Percentiles rank a stretch among this genome's conserved stretches.
Evolutionary conservation across 192 early-diverging fungal genomes (phyloP).

Genomic region (Rhizophagus sp.): DNA sequence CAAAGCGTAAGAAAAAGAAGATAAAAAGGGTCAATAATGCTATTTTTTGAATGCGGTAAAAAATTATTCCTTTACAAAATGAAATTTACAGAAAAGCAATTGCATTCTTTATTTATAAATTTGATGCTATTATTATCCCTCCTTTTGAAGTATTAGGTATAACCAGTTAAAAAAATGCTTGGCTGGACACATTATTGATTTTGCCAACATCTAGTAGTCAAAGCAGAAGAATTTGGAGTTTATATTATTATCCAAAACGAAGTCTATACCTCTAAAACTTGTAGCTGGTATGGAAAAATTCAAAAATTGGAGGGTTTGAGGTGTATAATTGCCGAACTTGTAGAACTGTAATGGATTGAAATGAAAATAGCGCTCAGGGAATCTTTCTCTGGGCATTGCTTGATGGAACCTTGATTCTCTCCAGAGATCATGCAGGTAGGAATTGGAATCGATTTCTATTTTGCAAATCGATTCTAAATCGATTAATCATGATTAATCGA

Average conservation of each 20-base stretch:
- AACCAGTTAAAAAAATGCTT: conserved; percentile 6
- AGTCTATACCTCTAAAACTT: conserved; percentile 1
- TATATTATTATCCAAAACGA: too few relatives aligned
- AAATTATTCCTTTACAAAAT: neutral
- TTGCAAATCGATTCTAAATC: too few relatives aligned
- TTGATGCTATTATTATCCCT: too few relatives aligned
- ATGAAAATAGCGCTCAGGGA: too few relatives aligned
- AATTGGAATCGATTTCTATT: too few relatives aligned
- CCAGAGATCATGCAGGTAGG: too few relatives aligned
- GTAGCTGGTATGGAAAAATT: neutral
- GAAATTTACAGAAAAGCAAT: conserved; percentile 8
- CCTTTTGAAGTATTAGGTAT: conserved; percentile 8
- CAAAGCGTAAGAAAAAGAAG: conserved; percentile 17
- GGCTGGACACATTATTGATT: neutral
- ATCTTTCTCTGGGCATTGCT: too few relatives aligned
- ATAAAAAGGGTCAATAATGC: neutral
- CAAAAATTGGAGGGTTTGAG: too few relatives aligned
- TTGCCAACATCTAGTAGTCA: neutral
- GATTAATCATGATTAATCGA: too few relatives aligned
- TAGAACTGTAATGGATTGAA: too few relatives aligned
- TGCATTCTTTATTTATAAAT: neutral
- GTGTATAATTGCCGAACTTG: too few relatives aligned
- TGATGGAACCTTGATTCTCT: too few relatives aligned
- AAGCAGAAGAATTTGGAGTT: conserved; percentile 2
- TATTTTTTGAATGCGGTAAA: neutral